Evolutionary conservation across 805 yeast genomes (phyloP).

Genomic region (Candida broadrunensis): DNA sequence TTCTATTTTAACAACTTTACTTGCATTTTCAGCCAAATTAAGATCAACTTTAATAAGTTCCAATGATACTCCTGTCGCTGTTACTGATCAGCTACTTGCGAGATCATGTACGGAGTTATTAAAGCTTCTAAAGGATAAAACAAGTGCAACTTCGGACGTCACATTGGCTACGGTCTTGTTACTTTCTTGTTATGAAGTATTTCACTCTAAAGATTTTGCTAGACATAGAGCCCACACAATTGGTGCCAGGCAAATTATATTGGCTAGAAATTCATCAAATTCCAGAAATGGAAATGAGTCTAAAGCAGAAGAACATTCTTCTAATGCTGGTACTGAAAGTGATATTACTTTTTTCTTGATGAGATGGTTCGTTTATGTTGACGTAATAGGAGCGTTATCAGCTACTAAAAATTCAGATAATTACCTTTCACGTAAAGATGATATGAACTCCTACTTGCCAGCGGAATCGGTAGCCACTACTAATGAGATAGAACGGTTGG

Average conservation of each 20-base stretch:
- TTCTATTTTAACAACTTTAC: conserved; percentile 53
- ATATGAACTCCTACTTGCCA: conserved; percentile 14
- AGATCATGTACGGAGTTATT: conserved; percentile 59
- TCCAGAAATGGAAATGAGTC: not conserved
- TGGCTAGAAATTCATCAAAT: conserved; percentile 35
- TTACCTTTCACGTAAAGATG: conserved; percentile 21
- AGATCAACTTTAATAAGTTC: conserved; percentile 21
- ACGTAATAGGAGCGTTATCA: conserved; percentile 60
- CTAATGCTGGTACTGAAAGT: conserved; percentile 23
- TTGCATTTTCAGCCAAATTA: conserved; percentile 41
- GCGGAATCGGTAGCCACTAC: conserved; percentile 17
- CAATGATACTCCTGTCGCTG: conserved; percentile 30
- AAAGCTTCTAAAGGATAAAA: conserved; percentile 45
- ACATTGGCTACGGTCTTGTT: conserved; percentile 62
- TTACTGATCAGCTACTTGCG: conserved; percentile 52
- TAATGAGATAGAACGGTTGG: conserved; percentile 14
- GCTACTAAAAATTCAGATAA: conserved; percentile 42
- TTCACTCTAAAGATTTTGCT: conserved; percentile 41
- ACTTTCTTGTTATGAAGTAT: conserved; percentile 54
- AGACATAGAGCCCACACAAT: conserved; percentile 63
- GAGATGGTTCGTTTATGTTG: conserved; percentile 69
- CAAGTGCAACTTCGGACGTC: conserved; percentile 59
- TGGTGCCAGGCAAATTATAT: conserved; percentile 65
- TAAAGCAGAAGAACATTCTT: conserved; percentile 7
- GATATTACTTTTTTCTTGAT: conserved; percentile 53